Evolutionary conservation across 352 stramenopile genomes (phyloP).

Genomic region (Labyrinthula sp.): DNA sequence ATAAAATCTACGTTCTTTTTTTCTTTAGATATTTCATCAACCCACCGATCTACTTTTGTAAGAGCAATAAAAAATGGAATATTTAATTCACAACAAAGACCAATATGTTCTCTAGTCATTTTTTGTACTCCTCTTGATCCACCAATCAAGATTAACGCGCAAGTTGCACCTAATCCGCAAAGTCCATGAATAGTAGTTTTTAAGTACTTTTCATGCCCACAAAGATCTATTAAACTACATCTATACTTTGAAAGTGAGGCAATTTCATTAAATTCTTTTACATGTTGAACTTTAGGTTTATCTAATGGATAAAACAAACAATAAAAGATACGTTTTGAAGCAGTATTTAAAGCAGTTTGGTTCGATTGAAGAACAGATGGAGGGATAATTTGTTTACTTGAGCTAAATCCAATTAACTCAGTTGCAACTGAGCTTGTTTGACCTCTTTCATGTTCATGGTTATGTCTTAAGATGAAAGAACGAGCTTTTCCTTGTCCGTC

Average conservation of each 20-base stretch:
- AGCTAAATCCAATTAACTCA: conserved; percentile 53
- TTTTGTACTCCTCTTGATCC: conserved; percentile 63
- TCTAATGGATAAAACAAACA: conserved; percentile 4
- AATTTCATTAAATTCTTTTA: conserved; percentile 28
- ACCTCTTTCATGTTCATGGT: conserved; percentile 65
- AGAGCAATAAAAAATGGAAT: conserved; percentile 74
- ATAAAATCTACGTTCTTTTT: too few species aligned
- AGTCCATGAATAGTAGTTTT: conserved; percentile 98
- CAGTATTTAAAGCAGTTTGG: conserved; percentile 32
- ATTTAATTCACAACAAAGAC: conserved; percentile 63
- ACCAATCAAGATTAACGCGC: conserved; percentile 70
- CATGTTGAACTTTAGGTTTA: too few species aligned
- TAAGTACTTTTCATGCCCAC: conserved; percentile 91
- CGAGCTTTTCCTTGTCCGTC: conserved; percentile 70
- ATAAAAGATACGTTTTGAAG: conserved; percentile 35
- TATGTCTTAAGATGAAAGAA: conserved; percentile 59
- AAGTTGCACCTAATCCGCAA: conserved; percentile 80
- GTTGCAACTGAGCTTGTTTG: conserved; percentile 55
- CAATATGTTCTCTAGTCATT: conserved; percentile 75
- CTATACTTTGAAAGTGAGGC: conserved; percentile 35
- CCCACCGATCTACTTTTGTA: conserved; percentile 78
- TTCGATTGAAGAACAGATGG: too few species aligned
- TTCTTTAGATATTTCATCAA: conserved; percentile 67
- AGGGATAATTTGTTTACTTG: conserved; percentile 35
- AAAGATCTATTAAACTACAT: conserved; percentile 60